Evolutionary conservation across 176 grass and related monocot genomes (phyloP), one percentile per base, ranked within the genome.

Genomic region (Musa itinerans): DNA sequence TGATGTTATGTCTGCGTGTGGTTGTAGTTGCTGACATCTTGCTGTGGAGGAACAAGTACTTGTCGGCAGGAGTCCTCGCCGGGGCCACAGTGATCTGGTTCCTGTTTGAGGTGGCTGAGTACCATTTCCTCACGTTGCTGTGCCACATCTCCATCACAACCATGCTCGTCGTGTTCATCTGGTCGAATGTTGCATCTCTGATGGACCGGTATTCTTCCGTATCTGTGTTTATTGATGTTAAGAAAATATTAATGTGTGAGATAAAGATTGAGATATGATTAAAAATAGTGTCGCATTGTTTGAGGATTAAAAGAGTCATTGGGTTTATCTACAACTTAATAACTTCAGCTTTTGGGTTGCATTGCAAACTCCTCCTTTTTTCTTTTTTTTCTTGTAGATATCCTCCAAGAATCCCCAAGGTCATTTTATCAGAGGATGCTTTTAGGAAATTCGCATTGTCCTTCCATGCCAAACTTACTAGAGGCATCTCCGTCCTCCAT

Each of bases 71-170:
- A 23, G 89, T 99, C 71, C 83, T 99, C 27, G 86, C 78, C 16
- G 90, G 74, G 2, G 84, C 82, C 10, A 92, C 95, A 2, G 2
- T 79, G 53, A 53, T 86, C 22, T 99, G 95, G 95, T 85, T 94
- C 68, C 74, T 98, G 13, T 94, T 98, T 67, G 84, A 91, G 61
- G 88, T 98, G 23, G 84, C 29, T 22, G 95, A 99, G 74, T 99
- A 94, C 82, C 89, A 89, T 78, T 23, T 87, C 53, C 68, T 92
- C 14, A 87, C 88, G 8, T 86, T 99, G 53, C 69, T 93, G 76
- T 94, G 90, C 54, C 84, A 99, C 81, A 81, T 89, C 54, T 86
- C 71, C 19, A 81, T 99, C n/a, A 3, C 86, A 26, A 85, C 80
- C 11, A 87, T 99, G 88, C 73, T 94, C 71, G 52, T 92, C 9